A percentile compares a stretch with the other conserved stretches of the same genome.
These are phyloP conservation scores for Clonostachys rosea DNA, from an alignment of 2,329 filamentous ascomycete genomes.

Conservation along the genomic window DNA sequence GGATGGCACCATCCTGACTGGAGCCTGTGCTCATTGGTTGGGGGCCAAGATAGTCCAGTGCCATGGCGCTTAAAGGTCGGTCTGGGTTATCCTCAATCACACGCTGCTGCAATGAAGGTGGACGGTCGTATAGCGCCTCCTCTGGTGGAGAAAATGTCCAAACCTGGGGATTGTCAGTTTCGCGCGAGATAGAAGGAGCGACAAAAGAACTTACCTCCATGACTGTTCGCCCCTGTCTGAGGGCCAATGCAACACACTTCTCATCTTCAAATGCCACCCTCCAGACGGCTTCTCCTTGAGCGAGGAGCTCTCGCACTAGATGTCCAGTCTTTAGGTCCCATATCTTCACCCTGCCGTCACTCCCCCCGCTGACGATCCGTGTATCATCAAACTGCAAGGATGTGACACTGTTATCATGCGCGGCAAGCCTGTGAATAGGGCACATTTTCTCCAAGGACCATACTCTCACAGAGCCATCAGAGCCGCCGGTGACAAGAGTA, in stretches of 20 bases:
- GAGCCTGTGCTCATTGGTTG: conserved; percentile 17
- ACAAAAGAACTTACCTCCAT: conserved; percentile 77
- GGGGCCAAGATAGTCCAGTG: conserved; percentile 33
- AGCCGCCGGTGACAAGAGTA: conserved; percentile 92
- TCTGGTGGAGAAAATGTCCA: conserved; percentile 93
- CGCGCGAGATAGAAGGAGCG: not conserved
- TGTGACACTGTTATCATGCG: conserved; percentile 97
- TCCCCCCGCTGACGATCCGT: conserved; percentile 91
- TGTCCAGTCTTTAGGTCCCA: conserved; percentile 94
- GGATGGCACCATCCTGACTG: conserved; percentile 25
- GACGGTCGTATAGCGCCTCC: conserved; percentile 52
- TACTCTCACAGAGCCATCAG: conserved; percentile 91
- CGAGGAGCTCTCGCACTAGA: conserved; percentile 84
- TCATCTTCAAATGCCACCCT: conserved; percentile 97
- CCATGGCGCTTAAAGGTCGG: conserved; percentile 47
- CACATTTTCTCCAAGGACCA: conserved; percentile 91
- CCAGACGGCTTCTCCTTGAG: conserved; percentile 93
- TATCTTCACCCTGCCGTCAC: conserved; percentile 96
- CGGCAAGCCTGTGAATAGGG: conserved; percentile 89
- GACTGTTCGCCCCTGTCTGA: conserved; percentile 77
- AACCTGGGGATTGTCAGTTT: conserved; percentile 49
- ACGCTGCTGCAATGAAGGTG: conserved; percentile 43
- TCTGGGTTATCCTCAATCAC: conserved; percentile 37
- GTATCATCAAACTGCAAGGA: conserved; percentile 96
- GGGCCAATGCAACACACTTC: conserved; percentile 94